Percentiles rank a stretch among this genome's conserved stretches.
phyloP scores from a whole-genome alignment of 2,329 filamentous ascomycete genomes.

The Hypoxylon sp. region DNA sequence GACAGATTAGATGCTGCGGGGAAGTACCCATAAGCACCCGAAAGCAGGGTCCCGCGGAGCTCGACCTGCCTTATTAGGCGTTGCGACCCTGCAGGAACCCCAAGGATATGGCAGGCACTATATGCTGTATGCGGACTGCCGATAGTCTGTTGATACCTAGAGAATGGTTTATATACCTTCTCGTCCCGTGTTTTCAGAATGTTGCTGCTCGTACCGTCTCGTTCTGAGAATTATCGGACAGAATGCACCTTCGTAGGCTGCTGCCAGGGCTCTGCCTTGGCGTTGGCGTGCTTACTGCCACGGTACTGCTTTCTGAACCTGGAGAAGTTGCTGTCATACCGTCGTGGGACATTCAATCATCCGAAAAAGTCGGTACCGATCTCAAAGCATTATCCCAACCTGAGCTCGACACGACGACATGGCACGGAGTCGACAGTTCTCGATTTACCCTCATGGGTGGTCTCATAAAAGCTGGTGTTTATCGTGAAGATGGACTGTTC shows the following conservation, averaged over 20 bases:
- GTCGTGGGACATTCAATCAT: constrained; percentile 66
- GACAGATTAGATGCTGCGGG: constrained; percentile 36
- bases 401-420: constrained; percentile 63
- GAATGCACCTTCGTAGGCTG: constrained; percentile 42
- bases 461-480: constrained; percentile 66
- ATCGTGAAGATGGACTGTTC: constrained; percentile 69
- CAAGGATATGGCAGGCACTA: constrained; percentile 9
- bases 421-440: constrained; percentile 64
- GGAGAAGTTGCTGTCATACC: constrained; percentile 55
- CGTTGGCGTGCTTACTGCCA: constrained; percentile 23
- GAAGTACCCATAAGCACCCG: constrained; percentile 14
- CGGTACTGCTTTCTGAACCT: constrained; percentile 43
- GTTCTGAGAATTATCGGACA: constrained; percentile 13
- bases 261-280: constrained; percentile 42
- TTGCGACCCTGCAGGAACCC: constrained; percentile 14
- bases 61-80: constrained; percentile 36
- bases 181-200: constrained; percentile 3
- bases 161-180: constrained; percentile 31
- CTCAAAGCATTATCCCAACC: constrained; percentile 59
- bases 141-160: constrained; percentile 14
- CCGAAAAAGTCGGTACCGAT: constrained; percentile 56
- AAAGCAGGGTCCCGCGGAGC: constrained; percentile 31
- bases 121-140: constrained; percentile 21
- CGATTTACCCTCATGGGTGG: constrained; percentile 71
- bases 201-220: background rate